Percentiles rank a stretch among this genome's conserved stretches.
Conservation (phyloP, 2,329 filamentous ascomycete species). For the Periconia digitata region DNA sequence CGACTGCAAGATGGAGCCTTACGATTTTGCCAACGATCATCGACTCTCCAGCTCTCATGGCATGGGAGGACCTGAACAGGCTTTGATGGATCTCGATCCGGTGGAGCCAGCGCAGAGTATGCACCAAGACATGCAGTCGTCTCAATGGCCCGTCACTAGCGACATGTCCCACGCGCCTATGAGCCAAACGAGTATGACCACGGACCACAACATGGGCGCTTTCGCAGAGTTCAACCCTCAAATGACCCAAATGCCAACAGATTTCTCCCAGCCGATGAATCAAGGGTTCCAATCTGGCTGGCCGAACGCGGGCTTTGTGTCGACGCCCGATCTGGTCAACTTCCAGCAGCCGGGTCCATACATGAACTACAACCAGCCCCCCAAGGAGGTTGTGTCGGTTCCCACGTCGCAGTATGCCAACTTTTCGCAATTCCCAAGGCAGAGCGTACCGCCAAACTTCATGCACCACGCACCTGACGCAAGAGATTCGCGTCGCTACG, state of each 20-base stretch:
- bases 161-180: conserved; percentile 31
- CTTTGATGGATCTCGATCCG: conserved; percentile 40
- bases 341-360: conserved; percentile 34
- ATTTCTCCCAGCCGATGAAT: conserved; percentile 35
- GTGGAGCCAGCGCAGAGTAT: conserved; percentile 34
- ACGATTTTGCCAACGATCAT: conserved; percentile 31
- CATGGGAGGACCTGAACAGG: conserved; percentile 25
- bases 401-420: conserved; percentile 39
- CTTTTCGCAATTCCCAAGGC: conserved; percentile 36
- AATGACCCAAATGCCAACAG: conserved; percentile 34
- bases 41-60: conserved; percentile 35
- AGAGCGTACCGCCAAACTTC: conserved; percentile 41
- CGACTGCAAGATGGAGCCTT: conserved; percentile 39
- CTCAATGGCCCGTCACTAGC: conserved; percentile 38
- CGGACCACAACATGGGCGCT: conserved; percentile 30
- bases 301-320: conserved; percentile 39
- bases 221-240: conserved; percentile 31
- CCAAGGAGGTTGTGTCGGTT: conserved; percentile 35
- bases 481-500: conserved; percentile 29
- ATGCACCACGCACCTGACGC: conserved; percentile 27
- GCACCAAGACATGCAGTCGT: conserved; percentile 31
- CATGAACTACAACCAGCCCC: conserved; percentile 32
- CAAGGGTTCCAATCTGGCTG: conserved; percentile 36
- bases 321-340: conserved; percentile 36
- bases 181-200: conserved; percentile 28